Base-by-base conservation (phyloP, 306 rosid species). In the Myrica gale region DNA sequence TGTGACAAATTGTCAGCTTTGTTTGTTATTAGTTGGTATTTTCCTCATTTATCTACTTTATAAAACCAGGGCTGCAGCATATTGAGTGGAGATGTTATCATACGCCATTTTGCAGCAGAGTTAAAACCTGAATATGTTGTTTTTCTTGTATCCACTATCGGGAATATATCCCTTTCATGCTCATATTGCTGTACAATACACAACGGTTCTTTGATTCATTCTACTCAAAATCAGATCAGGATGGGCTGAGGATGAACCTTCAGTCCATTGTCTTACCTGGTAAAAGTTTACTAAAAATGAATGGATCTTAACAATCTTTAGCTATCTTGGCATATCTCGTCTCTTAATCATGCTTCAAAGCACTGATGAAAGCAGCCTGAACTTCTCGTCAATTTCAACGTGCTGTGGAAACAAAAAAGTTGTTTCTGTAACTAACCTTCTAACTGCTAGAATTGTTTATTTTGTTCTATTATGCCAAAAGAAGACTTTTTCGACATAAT, bases 1-100 rank as follows among this genome's bases (percentile, higher is more conserved):
- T 69, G 45, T 66, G 44, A 43, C 44, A 74, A 77, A n/a, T 41
- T 74, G 74, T 77, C 56, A 8, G 12, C 57, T 77, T 75, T 17
- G 69, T 20, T 68, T 65, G 63, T 68, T 48, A 19, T 45, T 20
- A 52, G 13, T 39, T 57, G 52, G 62, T 16, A 12, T 39, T 54
- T 26, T 51, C 69, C 42, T 7, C 44, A 51, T 73, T 16, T 65
- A 42, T 61, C 32, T 70, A 16, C 5, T 69, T 39, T 76, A 63
- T 51, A 57, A 63, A 62, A 73, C 65, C 88, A 91, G 96, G 98
- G 91, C 61, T 92, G 97, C 89, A 92, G 88, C 74, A 94, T 94
- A 78, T 88, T 94, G 85, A 94, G 98, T 55, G 96, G 97, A 72
- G 98, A 94, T 88, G 89, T 89, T 11, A 94, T 94, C 83, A 90